These are phyloP conservation scores for Cladosporium sp. DNA, from an alignment of 2,329 filamentous ascomycete species.

Conservation along the genomic window DNA sequence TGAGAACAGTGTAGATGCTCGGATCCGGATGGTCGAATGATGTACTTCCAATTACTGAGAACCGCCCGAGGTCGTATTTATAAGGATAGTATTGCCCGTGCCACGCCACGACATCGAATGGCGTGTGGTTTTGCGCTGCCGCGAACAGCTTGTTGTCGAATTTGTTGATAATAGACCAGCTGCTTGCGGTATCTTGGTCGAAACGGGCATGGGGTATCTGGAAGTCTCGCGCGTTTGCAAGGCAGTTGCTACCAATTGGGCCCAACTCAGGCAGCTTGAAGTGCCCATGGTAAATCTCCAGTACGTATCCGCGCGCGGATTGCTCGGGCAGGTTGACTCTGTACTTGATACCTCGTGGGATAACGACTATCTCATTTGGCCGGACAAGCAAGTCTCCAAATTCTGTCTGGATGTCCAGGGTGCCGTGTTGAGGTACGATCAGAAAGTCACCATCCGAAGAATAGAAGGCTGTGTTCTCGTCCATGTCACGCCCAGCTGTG, in stretches of 20 bases:
- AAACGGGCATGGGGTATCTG: slow-evolving; percentile 56
- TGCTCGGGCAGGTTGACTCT: slow-evolving; percentile 55
- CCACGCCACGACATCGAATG: slow-evolving; percentile 69
- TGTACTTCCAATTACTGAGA: slow-evolving; percentile 52
- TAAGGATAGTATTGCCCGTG: slow-evolving; percentile 62
- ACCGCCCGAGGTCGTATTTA: slow-evolving; percentile 56
- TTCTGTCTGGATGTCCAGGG: slow-evolving; percentile 64
- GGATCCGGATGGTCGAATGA: slow-evolving; percentile 63
- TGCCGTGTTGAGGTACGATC: slow-evolving; percentile 60
- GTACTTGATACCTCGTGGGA: slow-evolving; percentile 62
- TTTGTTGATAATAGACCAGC: slow-evolving; percentile 57
- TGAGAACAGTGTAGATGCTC: slow-evolving; percentile 61
- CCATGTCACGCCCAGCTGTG: slow-evolving; percentile 73
- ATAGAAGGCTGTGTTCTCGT: slow-evolving; percentile 67
- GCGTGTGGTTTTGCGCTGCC: slow-evolving; percentile 58
- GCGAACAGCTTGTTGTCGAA: slow-evolving; percentile 57
- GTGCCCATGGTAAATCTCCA: slow-evolving; percentile 61
- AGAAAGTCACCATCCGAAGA: slow-evolving; percentile 68
- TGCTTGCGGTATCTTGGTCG: slow-evolving; percentile 46
- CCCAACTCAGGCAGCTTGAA: slow-evolving; percentile 64
- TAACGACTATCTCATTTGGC: slow-evolving; percentile 61
- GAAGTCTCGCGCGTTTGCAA: slow-evolving; percentile 65
- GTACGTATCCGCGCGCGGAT: slow-evolving; percentile 59
- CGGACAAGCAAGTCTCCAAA: slow-evolving; percentile 60
- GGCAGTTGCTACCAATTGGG: slow-evolving; percentile 59